phyloP scores from a whole-genome alignment of 2,329 filamentous ascomycete genomes.

The Lasiodiplodia gonubiensis region DNA sequence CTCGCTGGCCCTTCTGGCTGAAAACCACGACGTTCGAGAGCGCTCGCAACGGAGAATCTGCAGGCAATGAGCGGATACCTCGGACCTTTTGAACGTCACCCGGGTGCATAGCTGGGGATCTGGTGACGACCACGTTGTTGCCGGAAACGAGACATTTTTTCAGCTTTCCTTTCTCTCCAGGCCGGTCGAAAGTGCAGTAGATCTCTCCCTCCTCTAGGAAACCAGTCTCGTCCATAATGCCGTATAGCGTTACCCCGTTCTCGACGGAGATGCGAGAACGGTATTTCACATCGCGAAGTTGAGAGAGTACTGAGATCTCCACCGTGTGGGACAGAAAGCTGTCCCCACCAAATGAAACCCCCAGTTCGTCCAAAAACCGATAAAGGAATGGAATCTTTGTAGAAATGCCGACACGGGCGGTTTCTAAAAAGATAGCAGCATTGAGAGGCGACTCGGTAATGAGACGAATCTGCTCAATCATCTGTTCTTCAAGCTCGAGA shows the following conservation, averaged over 20 bases:
- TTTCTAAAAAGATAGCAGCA: constrained; percentile 69
- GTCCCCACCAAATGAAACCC: constrained; percentile 70
- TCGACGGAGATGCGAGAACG: constrained; percentile 75
- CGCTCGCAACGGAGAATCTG: constrained; percentile 63
- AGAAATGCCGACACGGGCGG: constrained; percentile 64
- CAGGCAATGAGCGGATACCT: constrained; percentile 63
- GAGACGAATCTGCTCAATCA: constrained; percentile 63
- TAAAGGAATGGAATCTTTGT: constrained; percentile 69
- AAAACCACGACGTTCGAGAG: constrained; percentile 80
- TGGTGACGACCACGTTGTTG: constrained; percentile 67
- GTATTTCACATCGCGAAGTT: constrained; percentile 77
- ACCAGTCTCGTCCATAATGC: constrained; percentile 81
- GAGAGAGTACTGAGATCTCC: constrained; percentile 71
- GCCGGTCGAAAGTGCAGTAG: constrained; percentile 64
- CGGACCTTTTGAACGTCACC: constrained; percentile 75
- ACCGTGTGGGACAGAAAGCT: constrained; percentile 72
- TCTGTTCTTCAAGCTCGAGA: constrained; percentile 64
- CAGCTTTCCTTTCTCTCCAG: constrained; percentile 35
- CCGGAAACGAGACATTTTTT: constrained; percentile 31
- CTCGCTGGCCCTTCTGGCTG: constrained; percentile 71
- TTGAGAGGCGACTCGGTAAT: constrained; percentile 65
- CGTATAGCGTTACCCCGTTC: constrained; percentile 75
- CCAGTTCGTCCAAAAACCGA: constrained; percentile 61
- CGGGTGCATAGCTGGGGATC: constrained; percentile 79
- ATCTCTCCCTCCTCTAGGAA: constrained; percentile 70